Evolutionary conservation across 306 rosid genomes (phyloP).

Genomic region (Dicorynia guianensis): DNA sequence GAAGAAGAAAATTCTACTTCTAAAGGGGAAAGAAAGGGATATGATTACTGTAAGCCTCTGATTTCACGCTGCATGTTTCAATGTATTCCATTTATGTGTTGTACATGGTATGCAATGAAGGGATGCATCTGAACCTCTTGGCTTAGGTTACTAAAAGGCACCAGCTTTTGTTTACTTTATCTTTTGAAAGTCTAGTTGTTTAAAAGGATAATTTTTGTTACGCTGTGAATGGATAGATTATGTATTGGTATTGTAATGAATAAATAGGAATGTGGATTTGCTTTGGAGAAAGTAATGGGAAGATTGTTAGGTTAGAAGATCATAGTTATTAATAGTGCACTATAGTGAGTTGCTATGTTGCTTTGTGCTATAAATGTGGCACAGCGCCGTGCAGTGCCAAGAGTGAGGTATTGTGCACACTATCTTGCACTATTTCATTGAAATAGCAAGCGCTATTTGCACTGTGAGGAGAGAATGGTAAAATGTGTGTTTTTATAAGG

Average conservation of each 20-base stretch:
- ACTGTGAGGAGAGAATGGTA: no score
- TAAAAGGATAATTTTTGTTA: not conserved
- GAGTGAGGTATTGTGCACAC: no score
- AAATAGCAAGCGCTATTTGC: no score
- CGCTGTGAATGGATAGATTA: not conserved
- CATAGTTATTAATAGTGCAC: no score
- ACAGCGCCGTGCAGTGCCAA: no score
- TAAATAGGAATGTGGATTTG: conserved; percentile 14
- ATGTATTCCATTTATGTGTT: conserved; percentile 23
- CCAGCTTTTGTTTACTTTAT: conserved; percentile 22
- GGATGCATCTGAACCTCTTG: conserved; percentile 27
- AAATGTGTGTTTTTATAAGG: no score
- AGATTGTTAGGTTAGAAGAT: conserved; percentile 1
- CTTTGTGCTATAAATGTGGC: not conserved
- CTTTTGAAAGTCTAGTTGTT: conserved; percentile 9
- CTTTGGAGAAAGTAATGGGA: conserved; percentile 24
- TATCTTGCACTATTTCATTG: no score
- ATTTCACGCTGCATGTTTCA: conserved; percentile 24
- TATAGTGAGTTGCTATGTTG: no score
- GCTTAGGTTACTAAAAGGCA: conserved; percentile 9
- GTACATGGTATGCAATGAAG: conserved; percentile 11
- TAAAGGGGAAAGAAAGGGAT: conserved; percentile 67
- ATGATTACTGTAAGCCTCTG: conserved; percentile 53
- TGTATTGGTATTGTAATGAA: not conserved
- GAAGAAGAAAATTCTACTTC: conserved; percentile 64